Evolutionary conservation across 352 stramenopile species (phyloP), one percentile per base, ranked within the genome.

Genomic region (Phytopythium kandeliae): DNA sequence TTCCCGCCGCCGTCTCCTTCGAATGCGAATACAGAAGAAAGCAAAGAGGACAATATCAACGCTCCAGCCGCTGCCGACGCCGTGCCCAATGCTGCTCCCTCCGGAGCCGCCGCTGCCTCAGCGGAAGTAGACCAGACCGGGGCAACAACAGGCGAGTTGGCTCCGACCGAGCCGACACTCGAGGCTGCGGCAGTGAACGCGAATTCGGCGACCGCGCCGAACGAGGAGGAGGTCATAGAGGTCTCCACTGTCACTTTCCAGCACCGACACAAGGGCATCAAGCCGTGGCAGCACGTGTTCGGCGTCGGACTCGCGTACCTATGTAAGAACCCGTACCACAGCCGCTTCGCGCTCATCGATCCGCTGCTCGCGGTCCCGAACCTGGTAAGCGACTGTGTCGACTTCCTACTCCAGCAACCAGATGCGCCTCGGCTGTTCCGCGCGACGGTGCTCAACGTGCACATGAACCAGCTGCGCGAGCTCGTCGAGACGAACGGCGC

Each of bases 251-350:
- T 79, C 3, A 57, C 71, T n/a, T 90, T 88, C 48, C 71, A 67
- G 1, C 74, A 90, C 63, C 79, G 76, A 5, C 69, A 87, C 50
- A 79, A 86, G 41, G 76, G 71, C 8, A 87, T 91, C 53, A 87
- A 91, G 49, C 82, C 79, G 33, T 93, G 79, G 78, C 83, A 93
- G 56, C 78, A 89, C 37, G 78, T 90, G 4, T 93, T 93, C 42
- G 82, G 78, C 22, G 71, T 93, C 25, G 79, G 70, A 35, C 40
- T 93, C 26, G 67, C 66, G 15, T 90, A 85, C n/a, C 61, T 93
- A 17, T 72, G 76, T 40, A 85, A 80, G 52, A 91, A 89, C 51
- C 74, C 83, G 34, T 90, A 87, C 40, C 83, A 93, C 57, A 86
- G 72, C 48, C 74, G 78, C 13, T 92, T 85, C 40, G 83, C 80